Base-by-base conservation (phyloP, 1,284 basidiomycete genomes). In the Amylostereum chailletii region DNA sequence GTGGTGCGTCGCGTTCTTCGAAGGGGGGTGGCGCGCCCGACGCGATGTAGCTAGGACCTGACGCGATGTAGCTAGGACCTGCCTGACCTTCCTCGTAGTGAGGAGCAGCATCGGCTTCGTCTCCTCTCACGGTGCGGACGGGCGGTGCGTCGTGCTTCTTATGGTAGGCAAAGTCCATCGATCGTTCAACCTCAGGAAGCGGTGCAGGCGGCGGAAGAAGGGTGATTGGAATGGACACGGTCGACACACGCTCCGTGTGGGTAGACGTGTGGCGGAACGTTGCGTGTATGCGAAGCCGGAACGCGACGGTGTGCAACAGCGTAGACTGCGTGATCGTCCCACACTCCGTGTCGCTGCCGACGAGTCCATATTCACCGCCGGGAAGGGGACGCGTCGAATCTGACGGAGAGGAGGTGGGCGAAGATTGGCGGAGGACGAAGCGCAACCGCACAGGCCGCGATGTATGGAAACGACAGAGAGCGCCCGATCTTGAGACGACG, bases 121-220 rank as follows among this genome's bases (percentile, higher is more conserved):
- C 85, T 34, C 74, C 65, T 45, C 87, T 71, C 34, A 82, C 75
- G 0, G 87, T 90, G 57, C 71, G 76, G 3, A 72, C 62, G 2
- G 88, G 88, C 9, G 87, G 88, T 5, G 75, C 74, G 58, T 90
- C 88, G 58, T 90, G 87, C 60, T 90, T 90, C 72, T 90, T 90
- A 58, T 78, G 78, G 62, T 90, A 90, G 5, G 83, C 86, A 19
- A 72, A 73, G 54, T 86, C 85, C 31, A 89, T 64, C 42, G 77
- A 76, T 46, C 72, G 75, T 36, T 84, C 83, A 3, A 86, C 76
- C 61, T 88, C 80, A 3, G 86, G 85, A 11, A 88, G 74, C 10
- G 82, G 83, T 0, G 88, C 86, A 9, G 81, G 72, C 1, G 83
- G 79, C 29, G 87, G 80, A 43, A 89, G 69, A 38, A 90, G 76